phyloP scores from a whole-genome alignment of 192 early-diverging fungal genomes.

The Backusella morwellensis region DNA sequence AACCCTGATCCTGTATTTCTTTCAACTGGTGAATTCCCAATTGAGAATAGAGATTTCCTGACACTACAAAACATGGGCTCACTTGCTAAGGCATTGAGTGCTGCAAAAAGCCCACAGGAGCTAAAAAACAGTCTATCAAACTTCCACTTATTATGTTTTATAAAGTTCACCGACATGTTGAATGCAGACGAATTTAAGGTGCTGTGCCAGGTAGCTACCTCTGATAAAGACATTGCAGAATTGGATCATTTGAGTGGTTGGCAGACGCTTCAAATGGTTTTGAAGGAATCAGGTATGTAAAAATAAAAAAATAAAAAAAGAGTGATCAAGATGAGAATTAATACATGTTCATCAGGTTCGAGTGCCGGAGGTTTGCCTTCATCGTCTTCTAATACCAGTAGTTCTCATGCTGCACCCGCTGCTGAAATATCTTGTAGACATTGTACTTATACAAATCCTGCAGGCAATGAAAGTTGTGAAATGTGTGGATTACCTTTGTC shows the following conservation, averaged over 20 bases:
- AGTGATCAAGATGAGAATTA: neutral
- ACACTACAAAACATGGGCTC: slow-evolving; percentile 55
- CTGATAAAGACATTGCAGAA: slow-evolving; percentile 26
- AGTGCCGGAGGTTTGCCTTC: neutral
- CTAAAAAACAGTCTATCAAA: slow-evolving; percentile 65
- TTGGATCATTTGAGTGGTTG: slow-evolving; percentile 57
- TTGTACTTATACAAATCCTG: slow-evolving; percentile 79
- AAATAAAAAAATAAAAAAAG: neutral
- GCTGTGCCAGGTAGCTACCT: slow-evolving; percentile 40
- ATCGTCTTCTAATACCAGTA: neutral
- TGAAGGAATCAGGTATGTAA: slow-evolving; percentile 46
- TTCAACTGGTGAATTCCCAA: slow-evolving; percentile 55
- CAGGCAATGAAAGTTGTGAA: slow-evolving; percentile 63
- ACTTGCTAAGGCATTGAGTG: slow-evolving; percentile 54
- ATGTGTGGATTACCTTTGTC: slow-evolving; percentile 77
- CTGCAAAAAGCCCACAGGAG: slow-evolving; percentile 28
- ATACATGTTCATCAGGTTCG: neutral
- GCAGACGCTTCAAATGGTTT: slow-evolving; percentile 67
- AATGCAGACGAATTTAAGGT: slow-evolving; percentile 54
- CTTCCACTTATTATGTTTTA: slow-evolving; percentile 82
- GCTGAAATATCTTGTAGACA: slow-evolving; percentile 65
- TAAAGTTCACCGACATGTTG: slow-evolving; percentile 66
- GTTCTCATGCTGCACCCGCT: slow-evolving; percentile 21
- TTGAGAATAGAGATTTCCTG: slow-evolving; percentile 76
- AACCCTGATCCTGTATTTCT: slow-evolving; percentile 75